Evolutionary conservation across 2,329 filamentous ascomycete genomes (phyloP).

Genomic region (Trichoderma lentiforme): DNA sequence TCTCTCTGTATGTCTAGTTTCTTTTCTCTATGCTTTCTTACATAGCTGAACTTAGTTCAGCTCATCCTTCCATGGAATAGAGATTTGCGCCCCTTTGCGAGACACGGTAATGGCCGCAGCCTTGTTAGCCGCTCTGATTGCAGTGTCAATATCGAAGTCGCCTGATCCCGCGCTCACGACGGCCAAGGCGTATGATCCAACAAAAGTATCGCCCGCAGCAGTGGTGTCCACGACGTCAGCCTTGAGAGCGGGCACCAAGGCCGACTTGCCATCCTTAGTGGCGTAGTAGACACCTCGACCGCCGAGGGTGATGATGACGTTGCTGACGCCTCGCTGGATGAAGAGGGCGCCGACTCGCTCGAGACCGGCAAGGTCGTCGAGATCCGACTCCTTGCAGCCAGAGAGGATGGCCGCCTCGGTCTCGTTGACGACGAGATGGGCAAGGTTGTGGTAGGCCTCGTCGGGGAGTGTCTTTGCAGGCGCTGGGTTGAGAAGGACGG

Average conservation of each 20-base stretch:
- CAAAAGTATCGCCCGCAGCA: conserved; percentile 91
- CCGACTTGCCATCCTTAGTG: conserved; percentile 40
- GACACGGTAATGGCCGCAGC: conserved; percentile 43
- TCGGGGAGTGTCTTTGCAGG: conserved; percentile 67
- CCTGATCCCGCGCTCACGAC: conserved; percentile 50
- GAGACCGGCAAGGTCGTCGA: conserved; percentile 46
- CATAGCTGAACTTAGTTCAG: conserved; percentile 28
- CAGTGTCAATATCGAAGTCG: conserved; percentile 53
- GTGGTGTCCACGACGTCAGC: conserved; percentile 86
- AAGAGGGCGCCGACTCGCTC: conserved; percentile 56
- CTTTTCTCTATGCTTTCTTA: not conserved
- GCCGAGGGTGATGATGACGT: conserved; percentile 82
- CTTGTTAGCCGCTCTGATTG: conserved; percentile 52
- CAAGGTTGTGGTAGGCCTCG: conserved; percentile 63
- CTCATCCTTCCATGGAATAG: conserved; percentile 45
- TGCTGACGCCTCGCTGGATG: conserved; percentile 64
- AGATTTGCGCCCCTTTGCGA: conserved; percentile 42
- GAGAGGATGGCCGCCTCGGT: conserved; percentile 77
- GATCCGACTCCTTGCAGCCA: conserved; percentile 47
- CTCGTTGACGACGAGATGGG: conserved; percentile 85
- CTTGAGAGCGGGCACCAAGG: conserved; percentile 61
- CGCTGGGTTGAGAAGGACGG: conserved; percentile 81
- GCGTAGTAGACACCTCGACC: conserved; percentile 71
- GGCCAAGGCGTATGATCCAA: conserved; percentile 78
- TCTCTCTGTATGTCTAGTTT: not conserved